Percentiles rank a stretch among this genome's conserved stretches.
phyloP scores from a whole-genome alignment of 495 filamentous ascomycete species.

The Talaromyces borbonicus region DNA sequence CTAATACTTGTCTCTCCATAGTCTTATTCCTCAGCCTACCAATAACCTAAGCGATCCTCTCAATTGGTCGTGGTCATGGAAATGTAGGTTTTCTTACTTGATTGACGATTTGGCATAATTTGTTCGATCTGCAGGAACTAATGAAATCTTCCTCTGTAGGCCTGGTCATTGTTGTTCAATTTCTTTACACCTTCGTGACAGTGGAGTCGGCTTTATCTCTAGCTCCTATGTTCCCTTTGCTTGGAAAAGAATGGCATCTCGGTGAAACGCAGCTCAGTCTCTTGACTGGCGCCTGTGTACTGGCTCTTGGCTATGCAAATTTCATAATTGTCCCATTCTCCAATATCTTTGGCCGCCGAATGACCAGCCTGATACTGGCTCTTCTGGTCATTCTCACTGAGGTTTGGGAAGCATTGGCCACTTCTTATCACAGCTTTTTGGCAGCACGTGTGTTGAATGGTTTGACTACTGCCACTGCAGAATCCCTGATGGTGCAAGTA shows the following conservation, averaged over 20 bases:
- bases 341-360: slow-evolving; percentile 43
- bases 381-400: slow-evolving; percentile 4
- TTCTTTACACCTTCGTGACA: slow-evolving; percentile 36
- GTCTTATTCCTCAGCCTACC: not conserved
- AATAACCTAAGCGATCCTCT: not conserved
- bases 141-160: too few relatives aligned
- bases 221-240: slow-evolving; percentile 39
- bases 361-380: slow-evolving; percentile 42
- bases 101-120: not conserved
- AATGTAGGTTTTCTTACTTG: not conserved
- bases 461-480: slow-evolving; percentile 35
- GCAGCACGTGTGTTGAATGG: slow-evolving; percentile 47
- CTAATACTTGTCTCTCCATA: not conserved
- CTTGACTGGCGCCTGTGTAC: slow-evolving; percentile 41
- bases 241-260: slow-evolving; percentile 38
- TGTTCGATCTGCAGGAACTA: too few relatives aligned
- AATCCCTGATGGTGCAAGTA: slow-evolving; percentile 47
- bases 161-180: slow-evolving; percentile 26
- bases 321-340: slow-evolving; percentile 46
- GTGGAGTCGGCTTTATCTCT: slow-evolving; percentile 42
- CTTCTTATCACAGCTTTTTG: slow-evolving; percentile 41
- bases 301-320: slow-evolving; percentile 45
- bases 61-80: not conserved
- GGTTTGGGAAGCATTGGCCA: slow-evolving; percentile 19
- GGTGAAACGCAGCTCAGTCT: slow-evolving; percentile 32